Evolutionary conservation across 2,329 filamentous ascomycete genomes (phyloP).

Genomic region (Ascochyta lentis): DNA sequence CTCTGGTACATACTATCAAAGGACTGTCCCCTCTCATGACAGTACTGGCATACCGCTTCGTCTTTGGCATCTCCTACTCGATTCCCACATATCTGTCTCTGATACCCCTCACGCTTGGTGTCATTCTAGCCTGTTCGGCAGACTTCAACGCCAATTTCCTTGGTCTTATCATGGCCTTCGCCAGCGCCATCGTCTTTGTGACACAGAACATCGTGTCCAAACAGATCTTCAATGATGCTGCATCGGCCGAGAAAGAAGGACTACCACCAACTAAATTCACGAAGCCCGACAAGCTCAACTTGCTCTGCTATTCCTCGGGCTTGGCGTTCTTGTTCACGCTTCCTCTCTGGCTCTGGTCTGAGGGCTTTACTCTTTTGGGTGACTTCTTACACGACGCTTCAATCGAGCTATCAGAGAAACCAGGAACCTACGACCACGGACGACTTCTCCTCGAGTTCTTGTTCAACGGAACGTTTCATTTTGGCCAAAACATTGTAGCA

Average conservation of each 20-base stretch:
- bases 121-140: conserved; percentile 93
- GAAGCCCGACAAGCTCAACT: conserved; percentile 95
- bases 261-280: conserved; percentile 64
- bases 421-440: conserved; percentile 72
- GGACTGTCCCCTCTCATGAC: conserved; percentile 95
- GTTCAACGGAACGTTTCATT: conserved; percentile 97
- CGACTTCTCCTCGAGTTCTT: conserved; percentile 79
- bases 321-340: conserved; percentile 86
- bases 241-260: conserved; percentile 78
- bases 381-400: conserved; percentile 85
- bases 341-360: conserved; percentile 92
- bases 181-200: conserved; percentile 93
- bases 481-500: conserved; percentile 93
- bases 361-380: conserved; percentile 77
- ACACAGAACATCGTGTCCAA: conserved; percentile 99
- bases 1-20: conserved; percentile 97
- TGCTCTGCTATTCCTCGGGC: conserved; percentile 95
- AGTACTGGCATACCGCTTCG: conserved; percentile 86
- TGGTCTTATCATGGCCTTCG: conserved; percentile 86
- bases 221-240: conserved; percentile 93
- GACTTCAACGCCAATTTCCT: conserved; percentile 88
- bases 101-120: conserved; percentile 90
- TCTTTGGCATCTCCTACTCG: conserved; percentile 90
- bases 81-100: conserved; percentile 76
- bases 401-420: conserved; percentile 76